These are phyloP conservation scores for Naganishia cerealis DNA, from an alignment of 1,284 basidiomycete species.

Conservation along the genomic window DNA sequence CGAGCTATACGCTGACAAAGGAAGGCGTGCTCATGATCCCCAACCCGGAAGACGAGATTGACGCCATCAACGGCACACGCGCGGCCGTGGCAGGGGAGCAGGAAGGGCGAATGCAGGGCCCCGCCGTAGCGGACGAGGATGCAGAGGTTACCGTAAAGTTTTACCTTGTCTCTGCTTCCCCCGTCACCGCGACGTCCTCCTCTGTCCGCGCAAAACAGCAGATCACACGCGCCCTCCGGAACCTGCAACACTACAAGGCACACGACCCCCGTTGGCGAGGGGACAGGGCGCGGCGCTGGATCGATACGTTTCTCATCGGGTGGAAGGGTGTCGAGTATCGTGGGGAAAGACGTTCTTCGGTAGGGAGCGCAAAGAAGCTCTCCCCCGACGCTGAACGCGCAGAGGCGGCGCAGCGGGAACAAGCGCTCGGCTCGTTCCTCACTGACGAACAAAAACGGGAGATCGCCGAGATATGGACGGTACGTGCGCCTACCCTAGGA, in stretches of 20 bases:
- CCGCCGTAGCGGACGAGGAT: constrained; percentile 36
- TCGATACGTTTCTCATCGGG: constrained; percentile 48
- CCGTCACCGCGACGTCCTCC: too few species aligned
- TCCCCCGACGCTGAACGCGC: constrained; percentile 28
- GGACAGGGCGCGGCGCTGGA: constrained; percentile 24
- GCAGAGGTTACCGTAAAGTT: constrained; percentile 52
- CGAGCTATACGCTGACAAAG: constrained; percentile 19
- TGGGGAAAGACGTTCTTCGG: constrained; percentile 40
- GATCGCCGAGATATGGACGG: constrained; percentile 38
- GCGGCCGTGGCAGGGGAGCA: constrained; percentile 10
- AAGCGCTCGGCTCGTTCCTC: not conserved
- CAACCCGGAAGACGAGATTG: constrained; percentile 26
- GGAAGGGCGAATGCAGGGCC: not conserved
- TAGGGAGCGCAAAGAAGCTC: constrained; percentile 33
- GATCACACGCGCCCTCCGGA: constrained; percentile 28
- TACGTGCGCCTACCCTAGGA: constrained; percentile 16
- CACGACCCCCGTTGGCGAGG: constrained; percentile 41
- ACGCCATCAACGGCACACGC: constrained; percentile 27
- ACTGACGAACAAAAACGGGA: constrained; percentile 31
- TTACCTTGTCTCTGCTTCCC: constrained; percentile 40
- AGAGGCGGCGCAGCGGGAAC: constrained; percentile 19
- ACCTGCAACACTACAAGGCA: constrained; percentile 30
- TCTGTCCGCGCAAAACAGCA: constrained; percentile 26
- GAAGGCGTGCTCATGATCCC: constrained; percentile 31
- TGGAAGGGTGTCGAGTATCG: constrained; percentile 49